These are phyloP conservation scores for Cupressus sempervirens DNA, from an alignment of 75 land plant genomes.

Conservation along the genomic window DNA sequence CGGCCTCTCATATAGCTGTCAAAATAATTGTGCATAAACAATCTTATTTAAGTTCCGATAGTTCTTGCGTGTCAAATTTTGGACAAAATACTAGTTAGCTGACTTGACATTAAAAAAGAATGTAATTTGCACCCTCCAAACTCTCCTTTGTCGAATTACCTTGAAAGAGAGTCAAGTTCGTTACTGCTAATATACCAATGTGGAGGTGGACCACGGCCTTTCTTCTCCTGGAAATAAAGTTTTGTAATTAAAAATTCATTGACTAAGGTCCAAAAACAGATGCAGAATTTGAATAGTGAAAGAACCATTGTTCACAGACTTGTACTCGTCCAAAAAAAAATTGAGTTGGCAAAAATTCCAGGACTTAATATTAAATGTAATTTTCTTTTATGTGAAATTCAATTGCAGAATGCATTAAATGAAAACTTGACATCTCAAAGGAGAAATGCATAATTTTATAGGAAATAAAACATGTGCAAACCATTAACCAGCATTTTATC, in stretches of 20 bases:
- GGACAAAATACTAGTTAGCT: background rate
- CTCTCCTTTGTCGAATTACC: slow-evolving; percentile 38
- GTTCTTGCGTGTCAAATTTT: background rate
- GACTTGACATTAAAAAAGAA: background rate
- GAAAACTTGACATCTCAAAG: too few species aligned
- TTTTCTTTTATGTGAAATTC: too few species aligned
- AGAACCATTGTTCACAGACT: too few species aligned
- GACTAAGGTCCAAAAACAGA: background rate
- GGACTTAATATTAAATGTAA: too few species aligned
- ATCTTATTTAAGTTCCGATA: background rate
- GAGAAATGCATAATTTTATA: too few species aligned
- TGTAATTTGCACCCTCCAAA: background rate
- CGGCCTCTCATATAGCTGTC: slow-evolving; percentile 94
- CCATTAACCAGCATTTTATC: too few species aligned
- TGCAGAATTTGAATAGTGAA: slow-evolving; percentile 1
- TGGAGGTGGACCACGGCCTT: slow-evolving; percentile 65
- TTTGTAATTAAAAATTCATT: background rate
- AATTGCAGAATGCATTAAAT: too few species aligned
- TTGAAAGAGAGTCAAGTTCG: slow-evolving; percentile 80
- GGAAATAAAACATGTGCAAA: too few species aligned
- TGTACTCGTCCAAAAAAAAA: too few species aligned
- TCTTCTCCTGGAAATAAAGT: slow-evolving; percentile 59
- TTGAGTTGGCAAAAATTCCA: too few species aligned
- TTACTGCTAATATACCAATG: slow-evolving; percentile 61
- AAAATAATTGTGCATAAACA: background rate